A percentile compares a stretch with the other conserved stretches of the same genome.
Evolutionary conservation across 495 filamentous ascomycete species (phyloP).

Genomic region (Schizothecium vesticola): DNA sequence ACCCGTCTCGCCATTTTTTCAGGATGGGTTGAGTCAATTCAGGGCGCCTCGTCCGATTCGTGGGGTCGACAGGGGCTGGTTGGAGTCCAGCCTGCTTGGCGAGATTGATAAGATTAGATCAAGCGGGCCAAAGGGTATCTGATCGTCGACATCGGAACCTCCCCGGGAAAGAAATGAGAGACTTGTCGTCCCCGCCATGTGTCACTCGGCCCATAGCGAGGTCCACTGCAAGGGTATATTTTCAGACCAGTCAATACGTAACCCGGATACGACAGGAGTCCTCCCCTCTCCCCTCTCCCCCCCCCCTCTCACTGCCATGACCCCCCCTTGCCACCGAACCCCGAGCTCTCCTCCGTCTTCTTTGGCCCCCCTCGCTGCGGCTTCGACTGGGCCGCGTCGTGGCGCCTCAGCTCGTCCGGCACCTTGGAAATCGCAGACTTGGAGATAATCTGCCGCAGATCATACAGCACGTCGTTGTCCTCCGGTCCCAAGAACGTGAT

Average conservation of each 20-base stretch:
- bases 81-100: not conserved
- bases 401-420: slow-evolving; percentile 88
- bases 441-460: slow-evolving; percentile 91
- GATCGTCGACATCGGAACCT: not conserved
- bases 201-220: not conserved
- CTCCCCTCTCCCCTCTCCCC: too few species aligned
- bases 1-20: slow-evolving; percentile 5
- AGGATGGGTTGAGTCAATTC: slow-evolving; percentile 7
- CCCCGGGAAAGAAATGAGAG: not conserved
- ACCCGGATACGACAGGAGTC: not conserved
- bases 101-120: slow-evolving; percentile 10
- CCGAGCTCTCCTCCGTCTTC: slow-evolving; percentile 27
- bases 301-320: slow-evolving; percentile 19
- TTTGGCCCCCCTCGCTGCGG: slow-evolving; percentile 35
- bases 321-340: slow-evolving; percentile 28
- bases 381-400: slow-evolving; percentile 89
- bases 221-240: not conserved
- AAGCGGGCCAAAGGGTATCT: not conserved
- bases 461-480: slow-evolving; percentile 90
- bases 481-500: slow-evolving; percentile 95
- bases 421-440: slow-evolving; percentile 88
- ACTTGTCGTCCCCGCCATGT: not conserved
- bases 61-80: not conserved
- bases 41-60: not conserved
- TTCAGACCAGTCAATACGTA: not conserved